phyloP scores from a whole-genome alignment of 306 rosid genomes.

The Dicorynia guianensis region DNA sequence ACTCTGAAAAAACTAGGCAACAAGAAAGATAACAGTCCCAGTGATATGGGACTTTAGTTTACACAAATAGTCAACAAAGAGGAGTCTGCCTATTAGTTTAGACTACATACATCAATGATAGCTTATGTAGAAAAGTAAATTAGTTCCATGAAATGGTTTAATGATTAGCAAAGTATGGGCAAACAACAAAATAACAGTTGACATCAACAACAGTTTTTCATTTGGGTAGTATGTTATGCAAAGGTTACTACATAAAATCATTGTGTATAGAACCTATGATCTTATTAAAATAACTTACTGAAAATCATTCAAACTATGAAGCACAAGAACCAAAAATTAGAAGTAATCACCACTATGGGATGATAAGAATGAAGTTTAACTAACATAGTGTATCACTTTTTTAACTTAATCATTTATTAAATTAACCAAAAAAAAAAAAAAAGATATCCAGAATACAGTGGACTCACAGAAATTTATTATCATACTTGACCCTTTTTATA shows the following conservation, averaged over 20 bases:
- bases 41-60: background rate
- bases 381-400: background rate
- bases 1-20: background rate
- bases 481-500: background rate
- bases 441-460: too few species aligned
- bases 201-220: too few species aligned
- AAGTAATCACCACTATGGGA: background rate
- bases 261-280: background rate
- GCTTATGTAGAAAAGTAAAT: background rate
- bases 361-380: too few species aligned
- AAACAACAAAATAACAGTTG: too few species aligned
- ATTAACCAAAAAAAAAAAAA: too few species aligned
- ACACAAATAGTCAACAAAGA: background rate
- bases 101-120: background rate
- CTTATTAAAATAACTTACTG: background rate
- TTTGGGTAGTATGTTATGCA: too few species aligned
- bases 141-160: background rate
- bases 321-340: too few species aligned
- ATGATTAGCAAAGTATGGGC: background rate
- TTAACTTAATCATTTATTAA: background rate
- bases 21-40: background rate
- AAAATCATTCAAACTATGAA: background rate
- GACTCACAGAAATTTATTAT: background rate
- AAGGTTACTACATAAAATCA: background rate
- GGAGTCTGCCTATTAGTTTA: background rate